Percentiles rank a stretch among this genome's conserved stretches.
These are phyloP conservation scores for Globisporangium solare DNA, from an alignment of 352 stramenopile species.

Conservation along the genomic window DNA sequence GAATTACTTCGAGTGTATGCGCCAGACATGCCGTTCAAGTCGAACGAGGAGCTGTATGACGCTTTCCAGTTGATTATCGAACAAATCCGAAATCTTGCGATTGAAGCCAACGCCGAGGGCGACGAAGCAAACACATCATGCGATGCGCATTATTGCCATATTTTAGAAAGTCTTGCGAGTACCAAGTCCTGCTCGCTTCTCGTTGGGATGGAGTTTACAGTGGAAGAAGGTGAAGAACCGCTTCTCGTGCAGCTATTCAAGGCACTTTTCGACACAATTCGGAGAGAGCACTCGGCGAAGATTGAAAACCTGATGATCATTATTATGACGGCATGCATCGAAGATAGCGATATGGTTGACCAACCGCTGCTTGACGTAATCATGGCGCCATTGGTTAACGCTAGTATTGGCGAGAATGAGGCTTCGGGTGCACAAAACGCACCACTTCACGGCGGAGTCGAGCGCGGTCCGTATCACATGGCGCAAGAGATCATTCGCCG, in stretches of 20 bases:
- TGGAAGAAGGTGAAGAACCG: constrained; percentile 30
- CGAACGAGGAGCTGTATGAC: constrained; percentile 61
- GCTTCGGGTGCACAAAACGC: neutral
- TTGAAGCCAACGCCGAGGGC: constrained; percentile 6
- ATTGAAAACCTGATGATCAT: constrained; percentile 75
- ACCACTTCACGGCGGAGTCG: neutral
- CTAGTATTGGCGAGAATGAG: constrained; percentile 7
- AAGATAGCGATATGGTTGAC: constrained; percentile 65
- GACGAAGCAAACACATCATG: constrained; percentile 21
- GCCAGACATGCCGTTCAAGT: constrained; percentile 62
- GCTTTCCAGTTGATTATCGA: constrained; percentile 68
- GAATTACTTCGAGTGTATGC: constrained; percentile 64
- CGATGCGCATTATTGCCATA: constrained; percentile 36
- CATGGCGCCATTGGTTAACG: constrained; percentile 44
- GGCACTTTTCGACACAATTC: constrained; percentile 62
- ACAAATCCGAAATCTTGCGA: constrained; percentile 39
- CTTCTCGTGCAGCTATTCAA: constrained; percentile 74
- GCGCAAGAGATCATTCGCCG: constrained; percentile 70
- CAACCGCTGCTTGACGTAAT: constrained; percentile 65
- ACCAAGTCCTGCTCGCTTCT: constrained; percentile 55
- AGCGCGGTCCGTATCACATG: constrained; percentile 46
- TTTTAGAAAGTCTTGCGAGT: constrained; percentile 67
- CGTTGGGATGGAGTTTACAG: constrained; percentile 43
- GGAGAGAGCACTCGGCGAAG: constrained; percentile 52
- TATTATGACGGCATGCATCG: constrained; percentile 67